Base-by-base conservation (phyloP, 352 stramenopile genomes). In the Paralagenidium karlingii region DNA sequence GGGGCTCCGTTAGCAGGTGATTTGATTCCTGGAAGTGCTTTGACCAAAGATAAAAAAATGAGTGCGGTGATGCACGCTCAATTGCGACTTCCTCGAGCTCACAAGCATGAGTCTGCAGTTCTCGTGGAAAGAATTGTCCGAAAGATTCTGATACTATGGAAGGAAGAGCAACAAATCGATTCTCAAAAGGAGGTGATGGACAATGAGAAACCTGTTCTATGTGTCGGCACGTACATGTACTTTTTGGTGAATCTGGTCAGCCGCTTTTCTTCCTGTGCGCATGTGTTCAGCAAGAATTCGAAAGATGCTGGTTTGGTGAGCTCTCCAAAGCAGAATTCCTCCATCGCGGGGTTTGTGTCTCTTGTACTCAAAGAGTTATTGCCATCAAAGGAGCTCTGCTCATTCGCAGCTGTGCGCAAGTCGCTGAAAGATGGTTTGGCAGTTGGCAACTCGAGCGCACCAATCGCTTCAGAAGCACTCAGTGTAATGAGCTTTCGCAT, bases 231-330 rank as follows among this genome's bases (percentile, higher is more conserved):
- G 27, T 89, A 84, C 28, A 32, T 90, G 20, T 63, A 76, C 6
- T 45, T 88, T 34, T 41, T 92, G 15, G 71, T 81, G 18, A 70
- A 90, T 45, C 43, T 92, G 24, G 71, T 87, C 10, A n/a, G n/a
- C n/a, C n/a, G n/a, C n/a, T n/a, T n/a, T n/a, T n/a, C n/a, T n/a
- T n/a, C n/a, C n/a, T n/a, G n/a, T n/a, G n/a, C n/a, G n/a, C n/a
- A n/a, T n/a, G n/a, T n/a, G n/a, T n/a, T n/a, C n/a, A n/a, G n/a
- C n/a, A n/a, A n/a, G n/a, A n/a, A n/a, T n/a, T n/a, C n/a, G n/a
- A n/a, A n/a, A n/a, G n/a, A n/a, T n/a, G n/a, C n/a, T n/a, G n/a
- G n/a, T n/a, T n/a, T n/a, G n/a, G n/a, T n/a, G n/a, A n/a, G n/a
- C n/a, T n/a, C n/a, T n/a, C n/a, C n/a, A n/a, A n/a, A n/a, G n/a